These are phyloP conservation scores for Protomyces arabidopsidicola DNA, from an alignment of 1,139 yeast species.

Conservation along the genomic window DNA sequence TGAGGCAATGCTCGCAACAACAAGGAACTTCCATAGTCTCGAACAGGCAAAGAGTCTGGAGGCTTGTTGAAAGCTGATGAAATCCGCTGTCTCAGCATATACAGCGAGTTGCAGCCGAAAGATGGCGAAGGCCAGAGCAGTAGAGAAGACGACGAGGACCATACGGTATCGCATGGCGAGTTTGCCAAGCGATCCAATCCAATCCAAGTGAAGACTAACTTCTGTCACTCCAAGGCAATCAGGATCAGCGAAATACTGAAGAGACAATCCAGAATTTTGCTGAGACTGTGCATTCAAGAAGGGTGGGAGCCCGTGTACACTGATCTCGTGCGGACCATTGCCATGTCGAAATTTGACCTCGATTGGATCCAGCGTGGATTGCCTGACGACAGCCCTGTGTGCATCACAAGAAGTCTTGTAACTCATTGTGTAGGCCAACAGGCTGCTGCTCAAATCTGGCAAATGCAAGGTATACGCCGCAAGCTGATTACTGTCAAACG, in stretches of 20 bases:
- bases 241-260: slow-evolving; percentile 42
- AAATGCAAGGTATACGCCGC: slow-evolving; percentile 49
- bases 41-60: slow-evolving; percentile 41
- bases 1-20: slow-evolving; percentile 44
- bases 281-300: slow-evolving; percentile 50
- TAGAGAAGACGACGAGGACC: slow-evolving; percentile 39
- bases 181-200: slow-evolving; percentile 40
- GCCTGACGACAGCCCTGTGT: slow-evolving; percentile 59
- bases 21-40: slow-evolving; percentile 35
- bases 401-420: slow-evolving; percentile 28
- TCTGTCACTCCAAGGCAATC: slow-evolving; percentile 32
- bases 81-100: slow-evolving; percentile 41
- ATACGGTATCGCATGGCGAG: slow-evolving; percentile 40
- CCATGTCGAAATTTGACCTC: slow-evolving; percentile 76
- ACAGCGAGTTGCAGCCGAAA: slow-evolving; percentile 36
- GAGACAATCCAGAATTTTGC: slow-evolving; percentile 36
- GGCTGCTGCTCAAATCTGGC: slow-evolving; percentile 55
- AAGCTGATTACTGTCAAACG: slow-evolving; percentile 42
- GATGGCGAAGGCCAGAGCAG: slow-evolving; percentile 36
- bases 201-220: slow-evolving; percentile 40
- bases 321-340: slow-evolving; percentile 46
- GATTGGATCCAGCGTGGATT: slow-evolving; percentile 58
- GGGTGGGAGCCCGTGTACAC: slow-evolving; percentile 69
- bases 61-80: slow-evolving; percentile 52
- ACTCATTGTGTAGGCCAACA: slow-evolving; percentile 52